Percentiles rank a stretch among this genome's conserved stretches.
Conservation (phyloP, 2,329 filamentous ascomycete genomes). For the Cladophialophora immunda region DNA sequence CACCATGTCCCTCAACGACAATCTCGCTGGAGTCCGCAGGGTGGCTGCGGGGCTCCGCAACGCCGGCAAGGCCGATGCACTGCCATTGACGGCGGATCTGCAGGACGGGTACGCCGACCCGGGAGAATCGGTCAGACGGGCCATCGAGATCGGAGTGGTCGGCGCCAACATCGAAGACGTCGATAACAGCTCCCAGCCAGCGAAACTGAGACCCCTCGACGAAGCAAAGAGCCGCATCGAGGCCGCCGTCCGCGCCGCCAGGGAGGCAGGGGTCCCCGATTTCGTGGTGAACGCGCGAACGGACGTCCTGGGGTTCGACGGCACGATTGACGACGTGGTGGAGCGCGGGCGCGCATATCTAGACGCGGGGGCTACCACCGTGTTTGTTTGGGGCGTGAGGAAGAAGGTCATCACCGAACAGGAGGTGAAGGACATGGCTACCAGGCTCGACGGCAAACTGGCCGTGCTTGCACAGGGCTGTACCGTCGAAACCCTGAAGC, state of each 20-base stretch:
- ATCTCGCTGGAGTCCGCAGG: constrained; percentile 51
- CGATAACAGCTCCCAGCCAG: constrained; percentile 48
- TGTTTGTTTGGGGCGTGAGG: constrained; percentile 66
- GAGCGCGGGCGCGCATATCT: constrained; percentile 65
- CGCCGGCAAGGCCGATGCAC: constrained; percentile 45
- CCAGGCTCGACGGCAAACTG: constrained; percentile 58
- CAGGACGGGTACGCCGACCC: constrained; percentile 68
- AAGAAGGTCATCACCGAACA: constrained; percentile 57
- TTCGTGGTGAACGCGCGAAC: constrained; percentile 69
- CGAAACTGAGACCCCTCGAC: constrained; percentile 11
- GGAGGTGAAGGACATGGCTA: constrained; percentile 60
- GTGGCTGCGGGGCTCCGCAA: constrained; percentile 55
- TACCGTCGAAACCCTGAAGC: constrained; percentile 49
- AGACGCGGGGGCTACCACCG: constrained; percentile 65
- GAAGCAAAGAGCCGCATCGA: constrained; percentile 60
- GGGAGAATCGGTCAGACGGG: constrained; percentile 53
- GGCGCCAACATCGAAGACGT: constrained; percentile 69
- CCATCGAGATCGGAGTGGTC: constrained; percentile 62
- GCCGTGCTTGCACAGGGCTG: constrained; percentile 43
- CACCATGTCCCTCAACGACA: constrained; percentile 58
- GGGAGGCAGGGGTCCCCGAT: constrained; percentile 59
- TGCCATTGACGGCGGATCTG: constrained; percentile 64
- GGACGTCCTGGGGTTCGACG: constrained; percentile 59
- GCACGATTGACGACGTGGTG: constrained; percentile 59
- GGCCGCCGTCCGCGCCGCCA: constrained; percentile 53